phyloP scores from a whole-genome alignment of 495 filamentous ascomycete species.

The Aspergillus indologenus region DNA sequence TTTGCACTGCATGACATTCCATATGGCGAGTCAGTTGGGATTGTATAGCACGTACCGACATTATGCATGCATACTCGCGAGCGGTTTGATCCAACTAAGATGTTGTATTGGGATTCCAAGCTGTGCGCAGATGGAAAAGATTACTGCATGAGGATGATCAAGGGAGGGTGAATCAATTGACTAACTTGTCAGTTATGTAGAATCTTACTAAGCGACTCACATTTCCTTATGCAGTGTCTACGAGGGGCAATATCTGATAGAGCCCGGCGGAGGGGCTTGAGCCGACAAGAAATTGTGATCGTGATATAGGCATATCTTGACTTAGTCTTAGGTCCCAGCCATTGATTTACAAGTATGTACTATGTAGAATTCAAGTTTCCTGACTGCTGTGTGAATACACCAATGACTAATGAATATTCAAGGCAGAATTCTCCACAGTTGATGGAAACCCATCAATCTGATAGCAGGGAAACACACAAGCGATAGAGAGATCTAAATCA shows the following conservation, averaged over 20 bases:
- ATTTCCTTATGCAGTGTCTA: background rate
- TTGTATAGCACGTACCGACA: background rate
- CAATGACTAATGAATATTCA: background rate
- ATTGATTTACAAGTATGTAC: too few species aligned
- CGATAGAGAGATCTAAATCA: background rate
- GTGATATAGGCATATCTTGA: background rate
- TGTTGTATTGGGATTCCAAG: too few species aligned
- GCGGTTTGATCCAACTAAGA: too few species aligned
- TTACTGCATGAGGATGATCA: background rate
- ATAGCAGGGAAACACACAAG: background rate
- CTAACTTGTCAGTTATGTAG: too few species aligned
- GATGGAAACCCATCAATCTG: background rate
- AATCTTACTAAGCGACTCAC: too few species aligned
- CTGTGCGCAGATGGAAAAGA: background rate
- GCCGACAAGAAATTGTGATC: background rate
- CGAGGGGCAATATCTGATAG: background rate
- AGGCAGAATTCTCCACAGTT: background rate
- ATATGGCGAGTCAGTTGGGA: background rate
- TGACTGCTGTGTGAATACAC: background rate
- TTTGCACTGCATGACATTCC: background rate
- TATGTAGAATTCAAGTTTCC: background rate
- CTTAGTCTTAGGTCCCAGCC: too few species aligned
- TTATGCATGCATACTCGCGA: conserved; percentile 3
- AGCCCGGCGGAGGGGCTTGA: background rate
- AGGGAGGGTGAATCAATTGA: too few species aligned